A percentile compares a stretch with the other conserved stretches of the same genome.
Conservation (phyloP, 768 basidiomycete genomes). For the Boletellus emodensis region DNA sequence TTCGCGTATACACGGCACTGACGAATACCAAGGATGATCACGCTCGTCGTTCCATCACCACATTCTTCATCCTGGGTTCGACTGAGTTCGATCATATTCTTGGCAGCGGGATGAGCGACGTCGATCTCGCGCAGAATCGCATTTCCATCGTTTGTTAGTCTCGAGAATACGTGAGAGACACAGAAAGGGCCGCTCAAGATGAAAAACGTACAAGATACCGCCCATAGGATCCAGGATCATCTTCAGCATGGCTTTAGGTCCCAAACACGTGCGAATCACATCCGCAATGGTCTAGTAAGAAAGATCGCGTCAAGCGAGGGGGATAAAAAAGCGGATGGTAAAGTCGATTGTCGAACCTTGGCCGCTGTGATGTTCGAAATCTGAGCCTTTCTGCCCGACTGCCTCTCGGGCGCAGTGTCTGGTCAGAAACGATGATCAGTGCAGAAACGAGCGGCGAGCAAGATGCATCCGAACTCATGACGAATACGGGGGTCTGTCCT, state of each 20-base stretch:
- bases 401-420: constrained; percentile 94
- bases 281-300: constrained; percentile 83
- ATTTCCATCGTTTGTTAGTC: constrained; percentile 98
- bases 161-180: constrained; percentile 28
- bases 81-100: constrained; percentile 99
- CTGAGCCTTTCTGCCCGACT: constrained; percentile 93
- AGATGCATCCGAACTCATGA: constrained; percentile 58
- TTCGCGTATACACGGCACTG: neutral
- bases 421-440: constrained; percentile 1
- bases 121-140: constrained; percentile 98
- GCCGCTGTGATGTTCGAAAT: constrained; percentile 96
- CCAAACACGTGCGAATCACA: constrained; percentile 95
- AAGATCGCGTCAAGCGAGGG: neutral
- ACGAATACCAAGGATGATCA: constrained; percentile 87
- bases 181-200: neutral
- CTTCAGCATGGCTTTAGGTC: constrained; percentile 98
- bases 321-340: too few species aligned
- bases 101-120: constrained; percentile 97
- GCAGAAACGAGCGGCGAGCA: neutral
- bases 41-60: constrained; percentile 97
- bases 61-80: constrained; percentile 99
- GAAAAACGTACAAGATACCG: constrained; percentile 76
- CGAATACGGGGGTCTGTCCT: constrained; percentile 75
- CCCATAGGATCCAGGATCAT: constrained; percentile 99
- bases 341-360: constrained; percentile 53